These are phyloP conservation scores for Xylaria sp. DNA, from an alignment of 2,329 filamentous ascomycete genomes.

Conservation along the genomic window DNA sequence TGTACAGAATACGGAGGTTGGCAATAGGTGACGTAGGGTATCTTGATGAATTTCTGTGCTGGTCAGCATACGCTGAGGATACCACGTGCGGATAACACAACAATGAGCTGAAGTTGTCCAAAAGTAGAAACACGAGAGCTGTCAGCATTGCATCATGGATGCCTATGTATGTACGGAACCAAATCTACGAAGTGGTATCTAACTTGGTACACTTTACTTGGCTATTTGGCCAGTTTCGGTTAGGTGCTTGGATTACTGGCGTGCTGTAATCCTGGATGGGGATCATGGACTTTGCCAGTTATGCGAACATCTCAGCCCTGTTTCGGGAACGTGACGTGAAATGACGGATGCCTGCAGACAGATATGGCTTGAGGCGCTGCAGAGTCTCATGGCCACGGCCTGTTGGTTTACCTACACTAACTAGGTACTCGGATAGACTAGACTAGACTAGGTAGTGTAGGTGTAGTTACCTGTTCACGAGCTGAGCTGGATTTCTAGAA, in stretches of 20 bases:
- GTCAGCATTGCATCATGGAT: conserved; percentile 1
- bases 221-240: background rate
- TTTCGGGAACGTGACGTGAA: conserved; percentile 27
- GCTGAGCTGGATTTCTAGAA: no score
- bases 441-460: background rate
- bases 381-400: conserved; percentile 15
- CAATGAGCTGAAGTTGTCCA: background rate
- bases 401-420: background rate
- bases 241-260: conserved; percentile 1
- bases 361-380: conserved; percentile 1
- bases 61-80: background rate
- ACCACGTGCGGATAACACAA: background rate
- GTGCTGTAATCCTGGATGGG: conserved; percentile 10
- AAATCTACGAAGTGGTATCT: background rate
- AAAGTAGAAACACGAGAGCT: background rate
- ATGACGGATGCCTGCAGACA: conserved; percentile 13
- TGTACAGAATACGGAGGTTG: background rate
- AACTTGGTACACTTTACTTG: background rate
- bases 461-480: conserved; percentile 11
- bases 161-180: background rate
- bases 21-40: background rate
- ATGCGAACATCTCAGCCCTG: conserved; percentile 24
- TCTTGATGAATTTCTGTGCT: background rate
- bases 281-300: conserved; percentile 4
- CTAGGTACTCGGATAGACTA: no score